Base-by-base conservation (phyloP, 768 basidiomycete species). In the Termitomyces sp. region DNA sequence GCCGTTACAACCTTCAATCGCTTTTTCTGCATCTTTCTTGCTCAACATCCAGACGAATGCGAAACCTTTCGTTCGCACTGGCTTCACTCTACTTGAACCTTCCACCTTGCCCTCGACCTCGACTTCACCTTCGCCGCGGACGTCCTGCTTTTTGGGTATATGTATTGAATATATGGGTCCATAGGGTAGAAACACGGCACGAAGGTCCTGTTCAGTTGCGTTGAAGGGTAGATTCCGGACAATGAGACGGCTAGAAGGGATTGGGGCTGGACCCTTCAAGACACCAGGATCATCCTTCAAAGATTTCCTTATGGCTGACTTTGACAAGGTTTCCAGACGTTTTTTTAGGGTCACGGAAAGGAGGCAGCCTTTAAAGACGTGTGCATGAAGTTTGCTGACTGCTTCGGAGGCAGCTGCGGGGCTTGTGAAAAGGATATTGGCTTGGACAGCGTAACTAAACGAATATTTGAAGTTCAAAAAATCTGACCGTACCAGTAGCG, bases 11-110 rank as follows among this genome's bases (percentile, higher is more conserved):
- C 78, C 84, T 65, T 86, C 85, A 59, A 96, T 78, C 0, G 93
- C 95, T 54, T 77, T 77, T 69, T 95, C 89, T 9, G 93, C 95
- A 66, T 95, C 91, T 58, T 87, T 88, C 69, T 83, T 86, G 67
- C 85, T 85, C 63, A 94, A 71, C 84, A 93, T 94, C 93, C 94
- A 96, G 10, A 98, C 87, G 66, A 98, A 98, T 0, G 94, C 96
- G 64, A 96, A 98, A 0, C 95, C 94, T 64, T 88, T 87, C 46
- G 82, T 77, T 33, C 82, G 76, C 13, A 65, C 46, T 49, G 71
- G 72, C 43, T 59, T 64, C 30, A 51, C 60, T 8, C 58, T 50
- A 13, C 63, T 61, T 49, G 67, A 62, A 5, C 68, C 71, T 16
- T 68, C 67, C 10, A 69, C 71, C n/a, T 67, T 68, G 6, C 70